Conservation (phyloP, 257 asterid species). For the Primulina tabacum region DNA sequence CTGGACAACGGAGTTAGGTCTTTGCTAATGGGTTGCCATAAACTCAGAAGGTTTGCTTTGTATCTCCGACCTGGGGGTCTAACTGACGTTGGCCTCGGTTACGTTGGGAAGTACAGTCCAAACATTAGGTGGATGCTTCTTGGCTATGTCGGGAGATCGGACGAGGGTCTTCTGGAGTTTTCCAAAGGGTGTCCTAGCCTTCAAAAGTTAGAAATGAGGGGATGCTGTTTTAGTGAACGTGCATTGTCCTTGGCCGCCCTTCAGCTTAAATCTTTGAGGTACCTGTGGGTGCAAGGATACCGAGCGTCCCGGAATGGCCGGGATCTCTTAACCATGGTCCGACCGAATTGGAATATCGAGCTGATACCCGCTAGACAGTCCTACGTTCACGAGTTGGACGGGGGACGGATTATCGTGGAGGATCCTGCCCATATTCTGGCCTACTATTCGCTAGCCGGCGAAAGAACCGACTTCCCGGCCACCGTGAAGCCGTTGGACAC, state of each 20-base stretch:
- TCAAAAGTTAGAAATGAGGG: slow-evolving; percentile 78
- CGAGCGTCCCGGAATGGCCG: slow-evolving; percentile 43
- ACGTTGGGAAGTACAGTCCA: slow-evolving; percentile 65
- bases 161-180: slow-evolving; percentile 69
- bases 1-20: slow-evolving; percentile 79
- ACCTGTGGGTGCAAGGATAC: slow-evolving; percentile 88
- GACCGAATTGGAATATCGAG: slow-evolving; percentile 80
- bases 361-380: slow-evolving; percentile 64
- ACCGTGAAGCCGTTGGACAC: too few species aligned
- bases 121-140: slow-evolving; percentile 90
- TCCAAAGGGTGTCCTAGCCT: slow-evolving; percentile 81
- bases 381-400: slow-evolving; percentile 25
- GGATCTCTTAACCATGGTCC: slow-evolving; percentile 57
- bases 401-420: slow-evolving; percentile 29
- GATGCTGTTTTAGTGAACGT: slow-evolving; percentile 74
- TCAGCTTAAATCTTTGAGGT: slow-evolving; percentile 55
- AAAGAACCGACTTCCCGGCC: too few species aligned
- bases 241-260: slow-evolving; percentile 64
- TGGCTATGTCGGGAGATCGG: slow-evolving; percentile 75
- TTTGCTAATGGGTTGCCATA: slow-evolving; percentile 58
- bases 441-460: too few species aligned
- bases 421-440: slow-evolving; percentile 24
- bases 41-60: slow-evolving; percentile 70
- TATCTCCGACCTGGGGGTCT: slow-evolving; percentile 77
- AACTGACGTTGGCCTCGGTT: slow-evolving; percentile 68